Conservation (phyloP, 495 filamentous ascomycete species). For the Pyrenopolyporus hunteri region DNA sequence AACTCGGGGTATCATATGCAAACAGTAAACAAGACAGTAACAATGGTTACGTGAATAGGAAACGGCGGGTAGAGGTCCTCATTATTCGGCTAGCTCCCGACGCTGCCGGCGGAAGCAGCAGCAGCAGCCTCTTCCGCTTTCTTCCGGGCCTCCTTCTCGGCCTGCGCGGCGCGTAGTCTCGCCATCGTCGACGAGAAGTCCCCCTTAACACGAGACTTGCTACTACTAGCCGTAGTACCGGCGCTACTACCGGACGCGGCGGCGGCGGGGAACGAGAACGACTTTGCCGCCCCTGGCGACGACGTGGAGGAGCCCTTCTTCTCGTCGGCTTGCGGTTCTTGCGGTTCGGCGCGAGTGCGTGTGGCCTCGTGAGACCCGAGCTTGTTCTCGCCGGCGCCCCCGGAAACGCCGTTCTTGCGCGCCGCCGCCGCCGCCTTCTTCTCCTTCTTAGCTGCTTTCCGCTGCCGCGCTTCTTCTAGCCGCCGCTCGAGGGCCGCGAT, state of each 20-base stretch:
- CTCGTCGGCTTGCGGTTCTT: slow-evolving; percentile 44
- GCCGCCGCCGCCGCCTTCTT: slow-evolving; percentile 36
- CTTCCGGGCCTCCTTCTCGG: slow-evolving; percentile 42
- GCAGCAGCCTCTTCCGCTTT: slow-evolving; percentile 23
- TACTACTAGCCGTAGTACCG: background rate
- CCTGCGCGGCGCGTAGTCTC: slow-evolving; percentile 49
- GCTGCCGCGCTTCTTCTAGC: slow-evolving; percentile 42
- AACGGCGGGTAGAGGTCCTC: background rate
- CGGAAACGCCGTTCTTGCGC: slow-evolving; percentile 39
- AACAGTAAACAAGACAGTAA: background rate
- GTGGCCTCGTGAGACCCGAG: slow-evolving; percentile 12
- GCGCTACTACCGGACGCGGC: background rate
- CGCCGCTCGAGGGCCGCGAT: slow-evolving; percentile 51
- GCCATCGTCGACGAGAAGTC: slow-evolving; percentile 49
- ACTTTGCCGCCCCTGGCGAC: background rate
- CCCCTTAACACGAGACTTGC: slow-evolving; percentile 11
- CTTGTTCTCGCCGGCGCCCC: slow-evolving; percentile 10
- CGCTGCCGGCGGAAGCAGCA: background rate
- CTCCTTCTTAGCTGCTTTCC: slow-evolving; percentile 41
- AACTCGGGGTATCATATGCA: slow-evolving; percentile 27
- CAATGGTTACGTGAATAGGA: background rate
- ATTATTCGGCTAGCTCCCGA: background rate
- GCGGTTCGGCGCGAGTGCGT: slow-evolving; percentile 25
- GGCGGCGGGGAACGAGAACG: slow-evolving; percentile 13
- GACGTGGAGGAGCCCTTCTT: slow-evolving; percentile 20